These are phyloP conservation scores for Solanum habrochaites DNA, from an alignment of 257 asterid species.

Conservation along the genomic window DNA sequence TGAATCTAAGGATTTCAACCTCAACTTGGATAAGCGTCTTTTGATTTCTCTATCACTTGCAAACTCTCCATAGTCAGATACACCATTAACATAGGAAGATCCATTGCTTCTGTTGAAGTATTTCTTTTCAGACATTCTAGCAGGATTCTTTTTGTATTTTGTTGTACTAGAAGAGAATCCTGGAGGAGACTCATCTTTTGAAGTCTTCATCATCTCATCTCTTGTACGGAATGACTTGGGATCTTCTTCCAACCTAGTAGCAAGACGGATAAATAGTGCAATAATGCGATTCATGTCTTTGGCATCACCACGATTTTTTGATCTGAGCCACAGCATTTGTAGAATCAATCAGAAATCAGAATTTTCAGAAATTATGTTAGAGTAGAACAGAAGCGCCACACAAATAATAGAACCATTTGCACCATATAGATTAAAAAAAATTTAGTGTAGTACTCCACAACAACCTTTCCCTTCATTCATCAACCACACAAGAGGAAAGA, in stretches of 20 bases:
- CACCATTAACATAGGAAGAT: constrained; percentile 33
- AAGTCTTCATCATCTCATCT: constrained; percentile 45
- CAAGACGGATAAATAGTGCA: constrained; percentile 65
- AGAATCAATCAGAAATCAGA: background rate
- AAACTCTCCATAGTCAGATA: constrained; percentile 62
- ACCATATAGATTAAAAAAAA: background rate
- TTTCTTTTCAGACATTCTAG: constrained; percentile 55
- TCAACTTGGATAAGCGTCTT: constrained; percentile 71
- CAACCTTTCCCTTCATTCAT: background rate
- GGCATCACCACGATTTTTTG: constrained; percentile 51
- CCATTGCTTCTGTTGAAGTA: constrained; percentile 55
- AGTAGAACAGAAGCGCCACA: background rate
- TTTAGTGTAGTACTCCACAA: background rate
- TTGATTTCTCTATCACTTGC: constrained; percentile 87
- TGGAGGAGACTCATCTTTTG: constrained; percentile 73
- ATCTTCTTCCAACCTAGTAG: constrained; percentile 68
- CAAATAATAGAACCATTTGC: background rate
- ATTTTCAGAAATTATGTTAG: background rate
- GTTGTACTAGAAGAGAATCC: constrained; percentile 65
- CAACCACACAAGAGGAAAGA: background rate
- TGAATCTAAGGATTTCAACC: constrained; percentile 61
- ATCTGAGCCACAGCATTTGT: constrained; percentile 30
- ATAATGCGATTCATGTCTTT: constrained; percentile 57
- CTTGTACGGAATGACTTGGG: constrained; percentile 37
- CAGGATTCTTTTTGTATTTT: constrained; percentile 52